Evolutionary conservation across 768 basidiomycete species (phyloP), one percentile per base, ranked within the genome.

Genomic region (Boletus subparvulus): DNA sequence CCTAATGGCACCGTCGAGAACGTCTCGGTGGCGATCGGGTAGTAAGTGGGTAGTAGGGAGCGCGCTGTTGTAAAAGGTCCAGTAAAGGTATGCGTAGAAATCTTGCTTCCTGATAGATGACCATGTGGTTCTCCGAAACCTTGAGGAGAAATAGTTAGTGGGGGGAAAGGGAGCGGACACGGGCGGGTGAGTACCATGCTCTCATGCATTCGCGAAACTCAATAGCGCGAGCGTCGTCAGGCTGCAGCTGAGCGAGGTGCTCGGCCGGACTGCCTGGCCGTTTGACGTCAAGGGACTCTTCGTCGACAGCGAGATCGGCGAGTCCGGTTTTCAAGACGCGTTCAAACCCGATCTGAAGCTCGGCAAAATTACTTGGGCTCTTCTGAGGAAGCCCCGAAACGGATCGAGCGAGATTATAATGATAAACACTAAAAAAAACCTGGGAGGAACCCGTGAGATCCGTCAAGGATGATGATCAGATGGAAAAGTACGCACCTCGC

Each of bases 71-170:
- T 86, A 94, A 65, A 90, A 85, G 24, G 83, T 80, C 92, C 93
- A 95, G 54, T 90, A 85, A 32, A 96, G 74, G 89, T 92, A 95
- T 56, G 81, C 76, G 41, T 78, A 78, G 54, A 92, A 74, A 67
- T 92, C 83, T 39, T 80, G 74, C 17, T 75, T 77, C 43, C 77
- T 83, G 55, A 96, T 80, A 13, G 80, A 75, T 0, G 86, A 86
- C 88, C 90, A 96, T 0, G 85, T 83, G 16, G 79, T 83, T 61
- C 83, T 84, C 54, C 80, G 74, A 69, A 95, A 95, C 92, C 92
- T 65, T 64, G 53, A 39, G 39, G 17, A 33, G 35, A 28, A 13
- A 33, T 45, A 26, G 26, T 67, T 8, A 61, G 50, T 21, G 3
- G 24, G 21, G 10, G 8, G 13, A 48, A 7, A 35, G 24, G 32